phyloP scores from a whole-genome alignment of 768 basidiomycete genomes.

The Auricularia sp. region DNA sequence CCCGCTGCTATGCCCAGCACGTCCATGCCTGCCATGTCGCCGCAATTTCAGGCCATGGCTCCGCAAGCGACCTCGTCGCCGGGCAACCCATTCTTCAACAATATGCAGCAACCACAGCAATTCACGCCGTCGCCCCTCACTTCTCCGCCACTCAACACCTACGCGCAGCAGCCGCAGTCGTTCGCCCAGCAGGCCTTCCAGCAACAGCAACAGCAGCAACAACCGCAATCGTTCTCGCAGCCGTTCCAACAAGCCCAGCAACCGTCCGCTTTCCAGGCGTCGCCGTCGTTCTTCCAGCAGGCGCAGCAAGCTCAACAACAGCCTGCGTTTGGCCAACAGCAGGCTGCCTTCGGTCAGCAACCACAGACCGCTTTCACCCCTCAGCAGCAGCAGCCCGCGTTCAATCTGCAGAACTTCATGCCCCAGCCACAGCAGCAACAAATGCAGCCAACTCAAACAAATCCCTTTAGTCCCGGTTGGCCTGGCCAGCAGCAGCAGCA shows the following conservation, averaged over 20 bases:
- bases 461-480: too few species aligned
- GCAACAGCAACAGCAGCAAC: constrained; percentile 1
- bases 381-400: constrained; percentile 12
- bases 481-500: constrained; percentile 1
- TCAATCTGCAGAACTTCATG: constrained; percentile 18
- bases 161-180: constrained; percentile 5
- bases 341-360: constrained; percentile 10
- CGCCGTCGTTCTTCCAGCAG: background rate
- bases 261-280: constrained; percentile 14
- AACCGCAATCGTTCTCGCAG: background rate
- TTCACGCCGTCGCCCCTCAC: background rate
- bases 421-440: constrained; percentile 6
- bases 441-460: background rate
- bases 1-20: background rate
- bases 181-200: too few species aligned
- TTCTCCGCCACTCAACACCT: background rate
- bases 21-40: background rate
- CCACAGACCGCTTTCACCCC: constrained; percentile 22
- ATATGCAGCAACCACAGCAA: constrained; percentile 6
- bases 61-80: constrained; percentile 13
- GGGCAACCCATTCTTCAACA: constrained; percentile 12
- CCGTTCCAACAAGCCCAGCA: constrained; percentile 15
- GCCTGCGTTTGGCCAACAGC: constrained; percentile 1
- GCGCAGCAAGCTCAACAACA: background rate
- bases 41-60: background rate